Conservation (phyloP, 179 eudicot species). For the Beta macrorhiza region DNA sequence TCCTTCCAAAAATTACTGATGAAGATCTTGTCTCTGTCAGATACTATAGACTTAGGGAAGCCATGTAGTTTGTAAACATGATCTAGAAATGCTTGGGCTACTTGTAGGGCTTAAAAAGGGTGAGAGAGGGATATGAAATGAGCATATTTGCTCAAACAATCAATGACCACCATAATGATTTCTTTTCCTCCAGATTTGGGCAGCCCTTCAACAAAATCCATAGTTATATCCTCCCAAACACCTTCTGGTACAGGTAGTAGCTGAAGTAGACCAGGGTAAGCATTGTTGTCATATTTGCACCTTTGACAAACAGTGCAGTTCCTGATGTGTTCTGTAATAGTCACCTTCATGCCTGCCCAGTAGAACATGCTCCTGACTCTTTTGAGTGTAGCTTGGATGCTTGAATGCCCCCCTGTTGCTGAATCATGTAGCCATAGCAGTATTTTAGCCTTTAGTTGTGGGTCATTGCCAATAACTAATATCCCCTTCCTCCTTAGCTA, state of each 20-base stretch:
- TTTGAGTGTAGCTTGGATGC: not conserved
- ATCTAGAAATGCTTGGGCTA: too few species aligned
- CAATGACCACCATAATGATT: too few species aligned
- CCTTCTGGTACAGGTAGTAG: not conserved
- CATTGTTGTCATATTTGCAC: not conserved
- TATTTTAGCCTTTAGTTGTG: not conserved
- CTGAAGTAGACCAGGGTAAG: not conserved
- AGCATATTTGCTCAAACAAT: too few species aligned
- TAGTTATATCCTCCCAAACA: too few species aligned
- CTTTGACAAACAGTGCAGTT: not conserved
- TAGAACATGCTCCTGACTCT: not conserved
- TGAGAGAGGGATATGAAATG: too few species aligned
- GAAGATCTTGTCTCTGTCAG: too few species aligned
- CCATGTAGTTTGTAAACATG: too few species aligned
- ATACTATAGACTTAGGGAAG: too few species aligned
- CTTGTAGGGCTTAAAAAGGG: too few species aligned
- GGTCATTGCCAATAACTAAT: not conserved
- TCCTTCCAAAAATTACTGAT: too few species aligned
- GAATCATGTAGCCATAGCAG: not conserved
- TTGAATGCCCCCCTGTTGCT: not conserved
- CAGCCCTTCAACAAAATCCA: too few species aligned
- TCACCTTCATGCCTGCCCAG: not conserved
- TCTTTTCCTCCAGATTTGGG: too few species aligned
- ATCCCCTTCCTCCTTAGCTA: not conserved
- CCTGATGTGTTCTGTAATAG: not conserved